Base-by-base conservation (phyloP, 2,329 filamentous ascomycete genomes). In the Pseudogymnoascus sp. region DNA sequence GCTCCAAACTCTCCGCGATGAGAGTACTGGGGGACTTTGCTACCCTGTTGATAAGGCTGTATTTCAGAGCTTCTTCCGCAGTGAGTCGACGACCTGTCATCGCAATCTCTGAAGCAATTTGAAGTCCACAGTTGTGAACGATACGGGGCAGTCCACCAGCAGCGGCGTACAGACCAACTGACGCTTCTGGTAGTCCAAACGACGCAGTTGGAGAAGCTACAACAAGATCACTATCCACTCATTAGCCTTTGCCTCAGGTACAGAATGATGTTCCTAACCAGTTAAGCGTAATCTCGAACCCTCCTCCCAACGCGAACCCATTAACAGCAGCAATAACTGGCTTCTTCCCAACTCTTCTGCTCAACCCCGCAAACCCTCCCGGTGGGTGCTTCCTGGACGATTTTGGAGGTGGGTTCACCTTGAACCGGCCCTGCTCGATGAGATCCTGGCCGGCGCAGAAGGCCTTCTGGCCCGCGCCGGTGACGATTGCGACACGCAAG, bases 281-380 rank as follows among this genome's bases (percentile, higher is more conserved):
- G 33, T 60, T 60, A 38, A 60, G 33, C 22, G 23, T 30, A 23
- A 92, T 90, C 77, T 93, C 90, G 75, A 90, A 87, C 1, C 89
- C 90, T 55, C 90, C 90, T 58, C 90, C 90, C 30, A 90, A 79
- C 49, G 87, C 89, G 38, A 88, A 78, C 2, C 90, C 90, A 71
- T 92, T 90, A n/a, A 92, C 87, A 1, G 89, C 90, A 0, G 86
- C 88, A 41, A 93, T 81, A 64, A 93, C 79, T 5, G 90, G 90
- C 70, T 93, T 93, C 73, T 83, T 85, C 55, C 88, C 88, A 11
- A 75, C 72, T 28, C 89, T 80, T 67, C 89, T 86, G 64, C 84
- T 86, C 33, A 91, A 76, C 0, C 84, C 88, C 39, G 83, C 86
- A 64, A 90, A 88, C 1, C 87, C 88, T 2, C 61, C 61, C 1